phyloP scores from a whole-genome alignment of 352 stramenopile species.

The Blastocystis sp. region DNA sequence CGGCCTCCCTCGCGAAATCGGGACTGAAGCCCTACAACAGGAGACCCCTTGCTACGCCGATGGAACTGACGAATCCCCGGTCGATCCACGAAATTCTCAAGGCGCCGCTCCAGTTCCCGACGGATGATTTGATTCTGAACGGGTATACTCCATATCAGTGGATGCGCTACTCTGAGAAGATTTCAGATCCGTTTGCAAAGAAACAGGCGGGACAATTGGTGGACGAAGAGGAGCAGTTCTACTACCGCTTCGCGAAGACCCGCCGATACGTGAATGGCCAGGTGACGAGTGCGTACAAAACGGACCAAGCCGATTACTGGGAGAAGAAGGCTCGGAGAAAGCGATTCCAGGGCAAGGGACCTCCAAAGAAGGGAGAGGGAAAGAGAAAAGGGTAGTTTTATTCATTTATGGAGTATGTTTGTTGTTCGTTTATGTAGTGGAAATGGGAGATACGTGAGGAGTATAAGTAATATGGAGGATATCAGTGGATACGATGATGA shows the following conservation, averaged over 20 bases:
- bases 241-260: constrained; percentile 1
- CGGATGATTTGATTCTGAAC: constrained; percentile 54
- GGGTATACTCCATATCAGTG: constrained; percentile 51
- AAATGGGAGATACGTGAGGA: background rate
- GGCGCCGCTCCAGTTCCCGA: background rate
- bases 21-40: constrained; percentile 39
- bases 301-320: constrained; percentile 24
- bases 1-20: constrained; percentile 8
- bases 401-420: background rate
- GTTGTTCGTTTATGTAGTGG: background rate
- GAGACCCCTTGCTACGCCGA: background rate
- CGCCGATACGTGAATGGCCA: constrained; percentile 2
- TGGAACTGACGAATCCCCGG: constrained; percentile 19
- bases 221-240: constrained; percentile 46
- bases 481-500: too few species aligned
- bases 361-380: constrained; percentile 46
- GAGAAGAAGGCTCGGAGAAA: constrained; percentile 35
- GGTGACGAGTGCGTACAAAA: background rate
- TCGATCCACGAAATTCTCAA: constrained; percentile 36
- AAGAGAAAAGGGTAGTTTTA: background rate
- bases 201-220: constrained; percentile 34
- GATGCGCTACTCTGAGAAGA: constrained; percentile 41
- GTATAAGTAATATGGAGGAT: too few species aligned
- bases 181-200: constrained; percentile 32
- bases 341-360: constrained; percentile 28